Conservation (phyloP, 805 yeast genomes). For the Candida odintsovae region DNA sequence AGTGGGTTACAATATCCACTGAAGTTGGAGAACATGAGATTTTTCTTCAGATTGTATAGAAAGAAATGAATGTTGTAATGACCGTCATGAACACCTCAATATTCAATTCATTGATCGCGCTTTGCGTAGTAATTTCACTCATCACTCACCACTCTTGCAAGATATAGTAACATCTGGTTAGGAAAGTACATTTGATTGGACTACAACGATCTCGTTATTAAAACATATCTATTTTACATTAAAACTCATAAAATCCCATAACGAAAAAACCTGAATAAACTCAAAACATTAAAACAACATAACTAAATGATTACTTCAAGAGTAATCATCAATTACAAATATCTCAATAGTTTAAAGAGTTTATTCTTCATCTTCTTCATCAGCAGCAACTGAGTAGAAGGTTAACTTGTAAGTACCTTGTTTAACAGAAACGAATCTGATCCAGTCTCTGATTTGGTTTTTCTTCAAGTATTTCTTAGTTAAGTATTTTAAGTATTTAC, state of each 20-base stretch:
- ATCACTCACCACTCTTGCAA: too few species aligned
- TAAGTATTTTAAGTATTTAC: constrained; percentile 99
- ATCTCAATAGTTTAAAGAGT: constrained; percentile 20
- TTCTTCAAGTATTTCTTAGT: constrained; percentile 99
- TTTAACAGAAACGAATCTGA: constrained; percentile 95
- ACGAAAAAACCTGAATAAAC: constrained; percentile 15
- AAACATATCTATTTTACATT: constrained; percentile 16
- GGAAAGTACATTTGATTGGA: neutral
- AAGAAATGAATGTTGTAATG: constrained; percentile 31
- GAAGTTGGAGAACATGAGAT: constrained; percentile 83
- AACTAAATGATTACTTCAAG: constrained; percentile 10
- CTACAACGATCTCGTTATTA: constrained; percentile 5
- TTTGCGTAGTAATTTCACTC: too few species aligned
- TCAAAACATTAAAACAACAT: constrained; percentile 9
- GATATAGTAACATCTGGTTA: too few species aligned
- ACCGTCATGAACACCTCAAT: neutral
- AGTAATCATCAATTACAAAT: constrained; percentile 14
- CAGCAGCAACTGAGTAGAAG: constrained; percentile 98
- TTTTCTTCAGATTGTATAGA: constrained; percentile 69
- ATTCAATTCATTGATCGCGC: too few species aligned
- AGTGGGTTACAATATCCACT: constrained; percentile 51
- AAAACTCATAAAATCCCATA: constrained; percentile 11
- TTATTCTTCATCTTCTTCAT: constrained; percentile 94
- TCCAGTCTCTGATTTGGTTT: constrained; percentile 99
- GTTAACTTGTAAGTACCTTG: constrained; percentile 95